These are phyloP conservation scores for Camillea tinctor DNA, from an alignment of 2,329 filamentous ascomycete species.

Conservation along the genomic window DNA sequence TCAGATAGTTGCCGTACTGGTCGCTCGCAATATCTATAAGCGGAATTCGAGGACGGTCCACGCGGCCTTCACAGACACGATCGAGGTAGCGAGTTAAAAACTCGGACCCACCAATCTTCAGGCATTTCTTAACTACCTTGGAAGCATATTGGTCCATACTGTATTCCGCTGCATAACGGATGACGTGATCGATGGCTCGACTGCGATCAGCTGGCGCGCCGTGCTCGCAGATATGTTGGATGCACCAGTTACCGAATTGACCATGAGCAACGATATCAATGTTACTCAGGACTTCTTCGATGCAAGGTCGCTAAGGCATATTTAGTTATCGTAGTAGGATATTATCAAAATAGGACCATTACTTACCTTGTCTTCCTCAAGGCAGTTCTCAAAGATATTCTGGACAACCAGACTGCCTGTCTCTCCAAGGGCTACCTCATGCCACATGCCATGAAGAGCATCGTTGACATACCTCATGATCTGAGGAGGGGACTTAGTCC, in stretches of 20 bases:
- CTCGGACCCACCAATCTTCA: slow-evolving; percentile 90
- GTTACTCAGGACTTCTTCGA: slow-evolving; percentile 91
- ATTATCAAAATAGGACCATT: background rate
- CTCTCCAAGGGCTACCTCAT: slow-evolving; percentile 94
- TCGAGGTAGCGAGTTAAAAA: slow-evolving; percentile 92
- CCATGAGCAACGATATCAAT: slow-evolving; percentile 96
- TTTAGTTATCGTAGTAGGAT: slow-evolving; percentile 11
- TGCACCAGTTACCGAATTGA: slow-evolving; percentile 99
- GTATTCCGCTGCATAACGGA: slow-evolving; percentile 90
- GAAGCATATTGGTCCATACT: slow-evolving; percentile 99
- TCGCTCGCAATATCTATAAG: slow-evolving; percentile 98
- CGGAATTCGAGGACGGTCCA: slow-evolving; percentile 90
- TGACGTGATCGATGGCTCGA: slow-evolving; percentile 91
- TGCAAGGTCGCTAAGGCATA: slow-evolving; percentile 77
- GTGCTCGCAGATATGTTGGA: slow-evolving; percentile 98
- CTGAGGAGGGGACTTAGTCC: slow-evolving; percentile 90
- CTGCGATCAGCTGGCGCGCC: slow-evolving; percentile 87
- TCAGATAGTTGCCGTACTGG: slow-evolving; percentile 97
- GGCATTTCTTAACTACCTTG: slow-evolving; percentile 97
- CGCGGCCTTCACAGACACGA: slow-evolving; percentile 86
- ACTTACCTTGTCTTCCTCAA: slow-evolving; percentile 94
- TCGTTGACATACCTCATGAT: slow-evolving; percentile 99
- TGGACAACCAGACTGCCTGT: slow-evolving; percentile 97
- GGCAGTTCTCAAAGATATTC: slow-evolving; percentile 99
- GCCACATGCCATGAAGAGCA: slow-evolving; percentile 94